A percentile compares a stretch with the other conserved stretches of the same genome.
These are phyloP conservation scores for Taxawa tesnikishii DNA, from an alignment of 2,329 filamentous ascomycete genomes.

Conservation along the genomic window DNA sequence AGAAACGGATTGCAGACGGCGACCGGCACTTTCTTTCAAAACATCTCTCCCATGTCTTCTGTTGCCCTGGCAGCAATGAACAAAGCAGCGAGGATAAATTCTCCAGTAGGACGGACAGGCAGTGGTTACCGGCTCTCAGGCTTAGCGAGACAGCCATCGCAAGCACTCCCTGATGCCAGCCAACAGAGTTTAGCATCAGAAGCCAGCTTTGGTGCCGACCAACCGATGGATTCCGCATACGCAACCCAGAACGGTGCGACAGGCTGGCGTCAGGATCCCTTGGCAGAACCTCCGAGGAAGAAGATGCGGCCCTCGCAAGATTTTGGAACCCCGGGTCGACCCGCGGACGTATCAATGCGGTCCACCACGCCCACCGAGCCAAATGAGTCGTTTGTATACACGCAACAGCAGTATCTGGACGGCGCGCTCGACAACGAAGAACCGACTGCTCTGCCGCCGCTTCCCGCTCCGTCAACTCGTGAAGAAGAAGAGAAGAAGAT, in stretches of 20 bases:
- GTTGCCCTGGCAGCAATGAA: conserved; percentile 92
- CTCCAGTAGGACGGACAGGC: conserved; percentile 55
- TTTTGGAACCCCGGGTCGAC: conserved; percentile 17
- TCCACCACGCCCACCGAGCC: conserved; percentile 62
- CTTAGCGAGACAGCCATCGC: conserved; percentile 58
- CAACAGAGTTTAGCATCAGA: conserved; percentile 57
- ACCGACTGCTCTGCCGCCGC: conserved; percentile 49
- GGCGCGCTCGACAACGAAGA: conserved; percentile 36
- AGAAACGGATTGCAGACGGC: conserved; percentile 34
- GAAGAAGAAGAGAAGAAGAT: conserved; percentile 70
- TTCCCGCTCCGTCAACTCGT: conserved; percentile 45
- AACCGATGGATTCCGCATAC: conserved; percentile 55
- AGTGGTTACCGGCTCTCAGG: conserved; percentile 53
- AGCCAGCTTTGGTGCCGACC: conserved; percentile 14
- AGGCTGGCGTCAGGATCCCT: conserved; percentile 10
- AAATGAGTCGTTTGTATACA: conserved; percentile 66
- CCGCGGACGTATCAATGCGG: conserved; percentile 45
- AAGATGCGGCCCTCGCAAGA: conserved; percentile 42
- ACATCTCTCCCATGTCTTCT: conserved; percentile 85
- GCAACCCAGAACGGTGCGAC: conserved; percentile 41
- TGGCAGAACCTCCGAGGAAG: conserved; percentile 68
- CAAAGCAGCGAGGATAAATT: conserved; percentile 81
- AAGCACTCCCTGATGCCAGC: conserved; percentile 55
- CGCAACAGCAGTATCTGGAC: conserved; percentile 27
- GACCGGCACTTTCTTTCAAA: conserved; percentile 89